Base-by-base conservation (phyloP, 768 basidiomycete species). In the Saitozyma sp. region DNA sequence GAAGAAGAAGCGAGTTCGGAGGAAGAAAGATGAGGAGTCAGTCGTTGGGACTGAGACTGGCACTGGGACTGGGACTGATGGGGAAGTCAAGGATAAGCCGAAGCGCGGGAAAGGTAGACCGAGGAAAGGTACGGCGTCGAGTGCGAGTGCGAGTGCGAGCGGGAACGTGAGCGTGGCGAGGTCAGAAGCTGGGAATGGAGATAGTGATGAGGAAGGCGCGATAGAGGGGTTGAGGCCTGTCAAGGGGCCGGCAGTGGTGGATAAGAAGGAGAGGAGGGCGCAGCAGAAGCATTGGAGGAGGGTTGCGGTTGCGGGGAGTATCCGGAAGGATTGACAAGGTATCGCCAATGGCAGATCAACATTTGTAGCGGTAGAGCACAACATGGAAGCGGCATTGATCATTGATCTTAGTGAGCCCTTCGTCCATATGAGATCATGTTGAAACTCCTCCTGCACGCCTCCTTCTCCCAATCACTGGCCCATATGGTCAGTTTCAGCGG, bases 231-330 rank as follows among this genome's bases (percentile, higher is more conserved):
- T 50, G 16, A 55, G 51, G 54, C 52, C 54, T 56, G 53, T 62
- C 38, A 48, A 50, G 6, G 59, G 46, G n/a, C 59, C 59, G 13
- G 51, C 39, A 8, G 52, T 48, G 10, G 39, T 45, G 45, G 14
- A 43, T 10, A 48, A 29, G 43, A 55, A 55, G 61, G 52, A 52
- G 50, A 55, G 42, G 40, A 55, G 52, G 49, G 46, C 43, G 9
- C 54, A 62, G 39, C 52, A 54, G 37, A 62, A 62, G 50, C 49
- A 20, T 10, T 62, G 61, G 61, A 38, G 61, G 9, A 55, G 61
- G 17, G 54, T 48, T 20, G 61, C 39, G 46, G 54, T 56, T 54
- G 53, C 61, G 37, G 53, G 53, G 55, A 62, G 61, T 51, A n/a
- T 62, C 29, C 29, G 38, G 54, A 61, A 20, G 45, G 46, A 48